These are phyloP conservation scores for Microsporum audouinii DNA, from an alignment of 2,329 filamentous ascomycete species.

Conservation along the genomic window DNA sequence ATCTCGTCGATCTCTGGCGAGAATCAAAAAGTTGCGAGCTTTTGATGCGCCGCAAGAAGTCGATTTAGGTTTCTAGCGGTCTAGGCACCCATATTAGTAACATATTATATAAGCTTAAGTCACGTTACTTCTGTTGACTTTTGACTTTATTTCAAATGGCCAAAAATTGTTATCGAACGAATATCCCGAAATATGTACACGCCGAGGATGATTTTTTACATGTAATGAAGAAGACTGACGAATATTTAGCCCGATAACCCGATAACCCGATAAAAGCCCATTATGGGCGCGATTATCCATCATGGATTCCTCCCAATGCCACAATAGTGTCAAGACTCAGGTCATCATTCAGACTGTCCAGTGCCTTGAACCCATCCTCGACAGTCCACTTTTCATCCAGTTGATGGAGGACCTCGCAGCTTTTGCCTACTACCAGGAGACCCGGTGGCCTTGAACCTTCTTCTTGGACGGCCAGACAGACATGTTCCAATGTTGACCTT, in stretches of 20 bases:
- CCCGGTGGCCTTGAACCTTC: conserved; percentile 85
- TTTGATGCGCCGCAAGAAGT: neutral
- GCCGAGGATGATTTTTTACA: neutral
- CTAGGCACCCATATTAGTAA: neutral
- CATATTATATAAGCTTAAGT: neutral
- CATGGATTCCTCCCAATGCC: neutral
- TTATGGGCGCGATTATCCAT: neutral
- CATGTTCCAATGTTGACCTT: conserved; percentile 67
- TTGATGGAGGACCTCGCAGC: conserved; percentile 66
- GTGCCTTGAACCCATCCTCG: conserved; percentile 71
- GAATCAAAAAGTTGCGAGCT: neutral
- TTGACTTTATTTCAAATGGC: neutral
- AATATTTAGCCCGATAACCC: neutral
- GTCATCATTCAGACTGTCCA: conserved; percentile 43
- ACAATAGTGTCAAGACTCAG: conserved; percentile 14
- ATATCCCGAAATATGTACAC: neutral
- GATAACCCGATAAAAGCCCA: neutral
- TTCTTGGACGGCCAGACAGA: conserved; percentile 71
- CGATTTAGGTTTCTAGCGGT: neutral
- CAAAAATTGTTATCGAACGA: neutral
- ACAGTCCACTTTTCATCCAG: conserved; percentile 62
- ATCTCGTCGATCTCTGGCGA: neutral
- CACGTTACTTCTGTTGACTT: neutral
- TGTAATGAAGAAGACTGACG: neutral
- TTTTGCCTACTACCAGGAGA: conserved; percentile 69